These are phyloP conservation scores for Penicillium herquei DNA, from an alignment of 495 filamentous ascomycete genomes.

Conservation along the genomic window DNA sequence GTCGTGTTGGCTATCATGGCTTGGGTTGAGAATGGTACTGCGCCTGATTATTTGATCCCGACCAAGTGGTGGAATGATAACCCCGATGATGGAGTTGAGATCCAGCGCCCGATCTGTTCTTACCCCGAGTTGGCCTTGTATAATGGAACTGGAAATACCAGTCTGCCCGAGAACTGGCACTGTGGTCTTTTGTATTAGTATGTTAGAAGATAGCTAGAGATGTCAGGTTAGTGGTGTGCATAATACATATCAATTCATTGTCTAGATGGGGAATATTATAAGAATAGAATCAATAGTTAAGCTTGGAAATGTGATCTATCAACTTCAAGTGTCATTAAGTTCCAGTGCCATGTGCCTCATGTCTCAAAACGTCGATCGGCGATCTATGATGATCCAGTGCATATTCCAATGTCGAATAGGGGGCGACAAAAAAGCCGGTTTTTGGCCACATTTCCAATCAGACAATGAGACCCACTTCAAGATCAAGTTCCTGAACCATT, in stretches of 20 bases:
- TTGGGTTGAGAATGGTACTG: slow-evolving; percentile 50
- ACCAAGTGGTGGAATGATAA: slow-evolving; percentile 40
- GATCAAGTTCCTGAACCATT: background rate
- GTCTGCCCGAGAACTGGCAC: background rate
- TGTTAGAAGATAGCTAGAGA: no score
- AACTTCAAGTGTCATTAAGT: no score
- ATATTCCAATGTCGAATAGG: no score
- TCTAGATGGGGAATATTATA: no score
- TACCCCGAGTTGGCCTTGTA: slow-evolving; percentile 29
- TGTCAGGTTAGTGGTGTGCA: no score
- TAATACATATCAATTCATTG: no score
- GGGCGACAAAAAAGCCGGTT: background rate
- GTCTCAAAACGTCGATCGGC: no score
- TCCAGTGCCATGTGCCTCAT: no score
- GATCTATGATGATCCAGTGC: no score
- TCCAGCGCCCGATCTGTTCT: slow-evolving; percentile 45
- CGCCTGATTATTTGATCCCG: slow-evolving; percentile 41
- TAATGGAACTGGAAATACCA: background rate
- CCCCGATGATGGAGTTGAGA: slow-evolving; percentile 33
- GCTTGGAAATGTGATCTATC: no score
- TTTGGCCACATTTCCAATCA: background rate
- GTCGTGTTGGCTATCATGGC: slow-evolving; percentile 47
- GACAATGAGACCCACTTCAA: background rate
- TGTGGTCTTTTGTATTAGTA: background rate
- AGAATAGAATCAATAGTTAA: no score